Conservation (phyloP, 169 alveolate genomes). For the Eimeria necatrix region DNA sequence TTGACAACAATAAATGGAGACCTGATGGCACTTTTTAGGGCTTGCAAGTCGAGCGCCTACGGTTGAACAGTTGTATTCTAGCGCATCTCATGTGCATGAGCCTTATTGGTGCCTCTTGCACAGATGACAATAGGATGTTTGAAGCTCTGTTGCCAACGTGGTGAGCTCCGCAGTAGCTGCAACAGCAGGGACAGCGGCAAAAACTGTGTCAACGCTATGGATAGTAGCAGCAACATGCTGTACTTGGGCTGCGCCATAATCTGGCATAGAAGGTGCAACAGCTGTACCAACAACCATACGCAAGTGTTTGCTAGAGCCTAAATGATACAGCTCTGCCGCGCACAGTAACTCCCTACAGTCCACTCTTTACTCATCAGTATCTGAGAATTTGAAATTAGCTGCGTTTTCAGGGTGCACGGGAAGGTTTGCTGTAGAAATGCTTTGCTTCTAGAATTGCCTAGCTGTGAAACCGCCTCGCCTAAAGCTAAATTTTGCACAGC, state of each 20-base stretch:
- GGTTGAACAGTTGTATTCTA: background rate
- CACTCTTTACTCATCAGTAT: no score
- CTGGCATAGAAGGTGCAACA: background rate
- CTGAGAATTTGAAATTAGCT: no score
- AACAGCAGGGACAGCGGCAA: background rate
- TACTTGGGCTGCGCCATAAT: no score
- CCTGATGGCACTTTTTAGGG: background rate
- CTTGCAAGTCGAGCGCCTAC: background rate
- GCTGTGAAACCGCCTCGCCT: no score
- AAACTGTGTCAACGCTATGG: background rate
- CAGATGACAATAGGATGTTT: constrained; percentile 51
- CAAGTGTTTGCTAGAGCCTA: no score
- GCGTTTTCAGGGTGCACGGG: no score
- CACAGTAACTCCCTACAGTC: no score
- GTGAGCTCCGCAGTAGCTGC: constrained; percentile 24
- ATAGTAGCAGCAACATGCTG: background rate
- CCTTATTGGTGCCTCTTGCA: background rate
- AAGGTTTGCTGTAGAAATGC: no score
- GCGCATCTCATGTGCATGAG: constrained; percentile 4
- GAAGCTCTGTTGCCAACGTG: constrained; percentile 66
- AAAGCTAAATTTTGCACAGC: background rate
- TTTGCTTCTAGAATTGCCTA: no score
- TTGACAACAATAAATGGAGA: background rate
- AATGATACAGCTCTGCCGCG: no score
- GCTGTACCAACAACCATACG: background rate